A percentile compares a stretch with the other conserved stretches of the same genome.
These are phyloP conservation scores for Penicillium diatomitis DNA, from an alignment of 495 filamentous ascomycete species.

Conservation along the genomic window DNA sequence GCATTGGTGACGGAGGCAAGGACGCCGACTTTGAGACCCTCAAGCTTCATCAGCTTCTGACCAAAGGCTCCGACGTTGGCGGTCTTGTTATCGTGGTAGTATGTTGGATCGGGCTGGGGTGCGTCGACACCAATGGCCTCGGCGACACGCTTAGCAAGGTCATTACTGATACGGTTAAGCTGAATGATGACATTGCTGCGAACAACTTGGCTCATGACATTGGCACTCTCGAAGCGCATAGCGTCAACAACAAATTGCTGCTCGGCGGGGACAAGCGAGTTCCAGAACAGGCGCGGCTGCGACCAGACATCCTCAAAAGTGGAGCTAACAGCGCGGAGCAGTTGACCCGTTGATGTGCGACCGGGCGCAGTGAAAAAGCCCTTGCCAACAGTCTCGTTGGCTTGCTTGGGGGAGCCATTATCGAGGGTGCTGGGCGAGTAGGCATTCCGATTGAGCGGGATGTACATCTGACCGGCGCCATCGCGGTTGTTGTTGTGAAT, in stretches of 20 bases:
- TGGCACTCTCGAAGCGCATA: slow-evolving; percentile 62
- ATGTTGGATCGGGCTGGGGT: slow-evolving; percentile 50
- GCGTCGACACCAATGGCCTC: slow-evolving; percentile 48
- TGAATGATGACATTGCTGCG: slow-evolving; percentile 54
- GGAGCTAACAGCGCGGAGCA: slow-evolving; percentile 49
- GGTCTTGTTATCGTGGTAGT: slow-evolving; percentile 65
- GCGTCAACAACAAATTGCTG: slow-evolving; percentile 74
- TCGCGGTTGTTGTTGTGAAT: slow-evolving; percentile 67
- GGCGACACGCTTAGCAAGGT: slow-evolving; percentile 59
- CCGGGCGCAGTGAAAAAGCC: slow-evolving; percentile 68
- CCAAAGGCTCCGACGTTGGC: slow-evolving; percentile 52
- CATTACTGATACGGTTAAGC: slow-evolving; percentile 62
- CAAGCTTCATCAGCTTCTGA: slow-evolving; percentile 47
- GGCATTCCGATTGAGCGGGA: slow-evolving; percentile 39
- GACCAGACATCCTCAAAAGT: slow-evolving; percentile 71
- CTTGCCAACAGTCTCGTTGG: slow-evolving; percentile 57
- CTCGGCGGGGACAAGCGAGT: slow-evolving; percentile 60
- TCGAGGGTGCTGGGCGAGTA: slow-evolving; percentile 64
- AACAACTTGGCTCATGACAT: slow-evolving; percentile 47
- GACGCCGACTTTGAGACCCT: slow-evolving; percentile 58
- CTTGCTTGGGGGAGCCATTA: slow-evolving; percentile 54
- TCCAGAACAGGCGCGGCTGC: slow-evolving; percentile 68
- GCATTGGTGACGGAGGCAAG: slow-evolving; percentile 40
- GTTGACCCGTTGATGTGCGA: slow-evolving; percentile 42
- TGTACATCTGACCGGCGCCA: slow-evolving; percentile 39